Evolutionary conservation across 345 rosid species (phyloP).

Genomic region (Eucalyptus urophylla): DNA sequence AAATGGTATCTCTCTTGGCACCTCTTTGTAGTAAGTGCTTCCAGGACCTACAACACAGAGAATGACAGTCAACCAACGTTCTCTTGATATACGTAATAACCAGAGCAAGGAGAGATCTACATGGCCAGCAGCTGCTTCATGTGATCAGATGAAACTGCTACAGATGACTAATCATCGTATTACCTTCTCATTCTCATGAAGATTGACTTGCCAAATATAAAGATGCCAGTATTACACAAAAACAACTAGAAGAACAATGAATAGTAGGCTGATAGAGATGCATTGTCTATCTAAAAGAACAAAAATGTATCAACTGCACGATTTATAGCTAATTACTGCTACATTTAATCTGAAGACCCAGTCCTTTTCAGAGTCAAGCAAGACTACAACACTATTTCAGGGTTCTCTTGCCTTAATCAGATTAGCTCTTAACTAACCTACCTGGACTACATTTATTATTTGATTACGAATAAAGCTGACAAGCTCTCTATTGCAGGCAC

Average conservation of each 20-base stretch:
- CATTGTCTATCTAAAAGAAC: background rate
- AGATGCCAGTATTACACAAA: background rate
- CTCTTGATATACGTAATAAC: background rate
- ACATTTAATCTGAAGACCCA: background rate
- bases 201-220: background rate
- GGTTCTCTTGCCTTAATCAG: background rate
- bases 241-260: background rate
- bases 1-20: constrained; percentile 75
- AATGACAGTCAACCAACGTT: background rate
- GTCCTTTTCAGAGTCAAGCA: background rate
- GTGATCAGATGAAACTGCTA: background rate
- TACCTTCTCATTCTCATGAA: background rate
- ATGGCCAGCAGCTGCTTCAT: background rate
- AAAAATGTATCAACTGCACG: background rate
- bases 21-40: constrained; percentile 76
- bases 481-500: background rate
- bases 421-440: background rate
- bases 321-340: background rate
- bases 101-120: background rate
- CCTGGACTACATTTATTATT: background rate
- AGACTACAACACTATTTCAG: background rate
- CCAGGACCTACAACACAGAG: constrained; percentile 40
- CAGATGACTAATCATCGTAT: background rate
- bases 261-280: background rate
- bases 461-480: background rate